A percentile compares a stretch with the other conserved stretches of the same genome.
phyloP scores from a whole-genome alignment of 192 early-diverging fungal genomes.

The Coemansia sp. region DNA sequence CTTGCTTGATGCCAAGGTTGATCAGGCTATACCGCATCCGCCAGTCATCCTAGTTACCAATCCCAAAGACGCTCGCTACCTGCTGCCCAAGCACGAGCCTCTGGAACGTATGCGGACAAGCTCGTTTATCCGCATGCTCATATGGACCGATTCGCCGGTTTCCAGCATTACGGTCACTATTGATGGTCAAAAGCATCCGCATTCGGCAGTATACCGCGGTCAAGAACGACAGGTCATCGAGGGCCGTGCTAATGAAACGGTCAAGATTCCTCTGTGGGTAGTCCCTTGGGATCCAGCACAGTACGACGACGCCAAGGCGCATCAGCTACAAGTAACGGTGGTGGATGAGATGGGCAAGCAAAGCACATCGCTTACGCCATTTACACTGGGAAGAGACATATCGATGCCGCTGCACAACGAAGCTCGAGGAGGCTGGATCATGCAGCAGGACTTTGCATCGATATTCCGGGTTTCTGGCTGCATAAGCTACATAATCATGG shows the following conservation, averaged over 20 bases:
- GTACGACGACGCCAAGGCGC: constrained; percentile 67
- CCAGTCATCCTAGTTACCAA: constrained; percentile 84
- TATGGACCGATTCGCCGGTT: constrained; percentile 60
- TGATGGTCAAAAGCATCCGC: constrained; percentile 52
- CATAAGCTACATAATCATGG: constrained; percentile 46
- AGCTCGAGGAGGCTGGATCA: constrained; percentile 71
- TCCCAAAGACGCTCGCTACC: constrained; percentile 80
- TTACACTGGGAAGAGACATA: constrained; percentile 65
- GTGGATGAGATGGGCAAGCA: constrained; percentile 56
- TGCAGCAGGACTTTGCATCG: constrained; percentile 57
- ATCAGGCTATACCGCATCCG: constrained; percentile 50
- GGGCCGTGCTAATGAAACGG: constrained; percentile 17
- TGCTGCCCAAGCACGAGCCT: constrained; percentile 72
- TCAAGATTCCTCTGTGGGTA: constrained; percentile 69
- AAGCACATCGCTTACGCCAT: constrained; percentile 54
- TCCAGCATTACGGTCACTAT: constrained; percentile 49
- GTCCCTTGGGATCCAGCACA: constrained; percentile 65
- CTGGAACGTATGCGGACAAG: constrained; percentile 58
- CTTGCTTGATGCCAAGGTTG: constrained; percentile 17
- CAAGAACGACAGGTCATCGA: constrained; percentile 28
- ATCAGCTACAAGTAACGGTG: constrained; percentile 62
- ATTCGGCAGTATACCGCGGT: constrained; percentile 52
- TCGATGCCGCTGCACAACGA: constrained; percentile 57
- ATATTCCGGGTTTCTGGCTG: constrained; percentile 49
- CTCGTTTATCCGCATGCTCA: constrained; percentile 72